Base-by-base conservation (phyloP, 352 stramenopile genomes). In the Phytopythium chamaehyphon region DNA sequence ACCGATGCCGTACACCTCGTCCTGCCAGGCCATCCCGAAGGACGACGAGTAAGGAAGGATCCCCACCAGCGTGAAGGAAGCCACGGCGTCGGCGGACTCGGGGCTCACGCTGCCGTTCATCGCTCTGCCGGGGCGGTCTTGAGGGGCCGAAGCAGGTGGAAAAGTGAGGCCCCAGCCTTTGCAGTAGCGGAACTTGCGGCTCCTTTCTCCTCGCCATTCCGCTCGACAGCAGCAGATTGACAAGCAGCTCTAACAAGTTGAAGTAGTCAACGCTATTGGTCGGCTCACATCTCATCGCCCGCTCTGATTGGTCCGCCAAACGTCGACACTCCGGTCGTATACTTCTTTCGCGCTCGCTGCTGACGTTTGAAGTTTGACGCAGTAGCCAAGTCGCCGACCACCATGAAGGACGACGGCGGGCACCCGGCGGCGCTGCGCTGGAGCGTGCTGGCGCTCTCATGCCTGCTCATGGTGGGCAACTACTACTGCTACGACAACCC, bases 401-500 rank as follows among this genome's bases (percentile, higher is more conserved):
- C 46, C 55, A 49, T 38, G 33, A 44, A 58, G 44, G 12, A 19
- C 10, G 45, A n/a, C 22, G 38, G 28, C n/a, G 21, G 52, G 88
- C 67, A 89, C 75, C 57, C 61, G 71, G 55, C 66, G 75, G 54
- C 61, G 55, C 40, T 90, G 73, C 83, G 86, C 33, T 96, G 87
- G 87, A 54, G 88, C 33, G 83, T 96, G 59, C 78, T 96, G 40
- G 54, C 91, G 50, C 74, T 96, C 33, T 89, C 81, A n/a, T 93
- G 81, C 44, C 47, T 93, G 49, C 69, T 93, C 44, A 95, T 95
- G 81, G 85, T 96, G 50, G 83, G 86, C 59, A 93, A 91, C 59
- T 96, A 96, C 66, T 97, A 94, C 57, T 94, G 83, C 76, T 96
- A 92, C 52, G 88, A 96, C 66, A 93, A 92, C 57, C 87, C 88